phyloP scores from a whole-genome alignment of 139 green algal genomes.

The Chlamydomonas incerta region DNA sequence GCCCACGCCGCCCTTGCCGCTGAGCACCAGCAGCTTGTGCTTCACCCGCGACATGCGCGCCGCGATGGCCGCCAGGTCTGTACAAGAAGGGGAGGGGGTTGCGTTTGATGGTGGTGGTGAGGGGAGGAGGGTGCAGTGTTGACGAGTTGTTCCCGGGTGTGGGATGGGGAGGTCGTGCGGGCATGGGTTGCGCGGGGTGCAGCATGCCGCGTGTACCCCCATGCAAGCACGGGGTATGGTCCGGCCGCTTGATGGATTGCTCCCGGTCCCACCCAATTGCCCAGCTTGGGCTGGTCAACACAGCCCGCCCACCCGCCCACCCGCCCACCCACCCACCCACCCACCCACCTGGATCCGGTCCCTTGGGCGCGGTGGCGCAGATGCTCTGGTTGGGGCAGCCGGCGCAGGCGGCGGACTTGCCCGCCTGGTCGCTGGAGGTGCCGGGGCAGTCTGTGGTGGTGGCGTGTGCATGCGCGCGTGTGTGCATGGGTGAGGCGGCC shows the following conservation, averaged over 20 bases:
- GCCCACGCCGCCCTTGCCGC: conserved; percentile 97
- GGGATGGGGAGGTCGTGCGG: not conserved
- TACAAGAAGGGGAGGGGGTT: no score
- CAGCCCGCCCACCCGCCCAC: no score
- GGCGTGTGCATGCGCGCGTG: conserved; percentile 4
- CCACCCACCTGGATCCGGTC: conserved; percentile 81
- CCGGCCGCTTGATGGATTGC: no score
- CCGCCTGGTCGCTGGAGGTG: conserved; percentile 80
- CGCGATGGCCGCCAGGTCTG: conserved; percentile 83
- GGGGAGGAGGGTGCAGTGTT: no score
- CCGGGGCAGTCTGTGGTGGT: conserved; percentile 84
- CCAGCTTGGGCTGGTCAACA: no score
- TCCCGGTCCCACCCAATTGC: no score
- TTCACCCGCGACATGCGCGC: conserved; percentile 82
- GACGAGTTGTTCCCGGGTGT: no score
- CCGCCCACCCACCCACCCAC: no score
- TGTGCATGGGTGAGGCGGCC: not conserved
- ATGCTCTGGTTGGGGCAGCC: conserved; percentile 95
- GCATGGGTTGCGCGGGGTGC: no score
- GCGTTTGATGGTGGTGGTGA: not conserved
- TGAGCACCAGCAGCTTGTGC: conserved; percentile 96
- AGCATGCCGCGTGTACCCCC: no score
- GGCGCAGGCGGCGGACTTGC: conserved; percentile 83
- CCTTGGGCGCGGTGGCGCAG: conserved; percentile 90
- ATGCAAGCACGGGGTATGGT: no score